These are phyloP conservation scores for Lagenidium sp. DNA, from an alignment of 352 stramenopile genomes.

Conservation along the genomic window DNA sequence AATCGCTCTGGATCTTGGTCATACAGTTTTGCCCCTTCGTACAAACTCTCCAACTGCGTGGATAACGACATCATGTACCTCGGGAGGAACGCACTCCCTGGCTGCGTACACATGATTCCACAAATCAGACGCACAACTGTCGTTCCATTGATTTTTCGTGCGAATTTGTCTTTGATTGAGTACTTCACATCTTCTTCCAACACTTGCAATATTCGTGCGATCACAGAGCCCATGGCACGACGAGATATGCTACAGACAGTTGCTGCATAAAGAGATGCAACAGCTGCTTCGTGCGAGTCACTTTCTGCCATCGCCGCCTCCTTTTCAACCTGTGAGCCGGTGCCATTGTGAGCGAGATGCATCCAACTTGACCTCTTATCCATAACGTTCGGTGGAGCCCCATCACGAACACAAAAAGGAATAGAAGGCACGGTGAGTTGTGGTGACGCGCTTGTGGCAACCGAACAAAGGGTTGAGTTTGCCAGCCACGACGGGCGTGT, in stretches of 20 bases:
- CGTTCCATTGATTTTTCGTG: conserved; percentile 53
- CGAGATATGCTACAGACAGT: conserved; percentile 77
- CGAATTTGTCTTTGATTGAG: conserved; percentile 40
- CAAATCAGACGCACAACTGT: conserved; percentile 64
- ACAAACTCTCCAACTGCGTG: conserved; percentile 62
- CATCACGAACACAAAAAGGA: too few relatives aligned
- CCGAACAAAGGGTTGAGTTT: conserved; percentile 27
- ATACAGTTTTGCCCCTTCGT: conserved; percentile 45
- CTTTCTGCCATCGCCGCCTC: conserved; percentile 38
- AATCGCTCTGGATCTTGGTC: conserved; percentile 18
- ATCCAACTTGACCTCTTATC: too few relatives aligned
- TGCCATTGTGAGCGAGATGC: conserved; percentile 1
- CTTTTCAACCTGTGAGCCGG: conserved; percentile 37
- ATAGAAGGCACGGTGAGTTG: conserved; percentile 4
- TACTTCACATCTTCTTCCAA: conserved; percentile 79
- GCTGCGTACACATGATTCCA: conserved; percentile 62
- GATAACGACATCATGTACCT: conserved; percentile 87
- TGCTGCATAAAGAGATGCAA: conserved; percentile 73
- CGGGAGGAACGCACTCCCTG: conserved; percentile 60
- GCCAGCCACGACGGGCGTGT: conserved; percentile 27
- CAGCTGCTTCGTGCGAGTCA: conserved; percentile 52
- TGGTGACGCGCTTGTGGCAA: conserved; percentile 32
- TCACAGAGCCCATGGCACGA: conserved; percentile 71
- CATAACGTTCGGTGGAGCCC: too few relatives aligned
- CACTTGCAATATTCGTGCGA: conserved; percentile 72